Evolutionary conservation across 495 filamentous ascomycete genomes (phyloP).

Genomic region (Aspergillus ellipticus): DNA sequence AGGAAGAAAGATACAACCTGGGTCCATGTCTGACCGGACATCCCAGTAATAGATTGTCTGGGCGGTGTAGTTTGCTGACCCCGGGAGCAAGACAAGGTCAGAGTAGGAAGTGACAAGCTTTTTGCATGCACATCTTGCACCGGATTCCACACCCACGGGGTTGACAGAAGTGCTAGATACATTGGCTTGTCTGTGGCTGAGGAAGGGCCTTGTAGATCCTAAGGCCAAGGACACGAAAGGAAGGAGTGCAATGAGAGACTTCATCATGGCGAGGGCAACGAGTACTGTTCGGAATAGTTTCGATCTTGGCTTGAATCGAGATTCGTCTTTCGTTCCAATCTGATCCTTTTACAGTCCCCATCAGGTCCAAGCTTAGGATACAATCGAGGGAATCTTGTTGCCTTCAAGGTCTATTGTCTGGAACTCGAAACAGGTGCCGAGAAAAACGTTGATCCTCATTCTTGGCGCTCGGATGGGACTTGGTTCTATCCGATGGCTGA

Average conservation of each 20-base stretch:
- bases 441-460: background rate
- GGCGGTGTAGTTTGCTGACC: constrained; percentile 13
- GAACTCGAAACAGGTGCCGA: background rate
- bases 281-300: background rate
- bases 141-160: background rate
- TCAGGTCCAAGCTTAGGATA: background rate
- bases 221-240: background rate
- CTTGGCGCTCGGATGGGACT: no score
- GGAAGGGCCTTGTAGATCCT: background rate
- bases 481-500: background rate
- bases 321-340: background rate
- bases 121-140: constrained; percentile 19
- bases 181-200: background rate
- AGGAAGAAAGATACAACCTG: constrained; percentile 33
- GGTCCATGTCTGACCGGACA: constrained; percentile 25
- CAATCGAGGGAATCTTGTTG: background rate
- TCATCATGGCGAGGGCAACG: background rate
- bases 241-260: background rate
- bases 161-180: background rate
- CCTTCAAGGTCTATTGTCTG: background rate
- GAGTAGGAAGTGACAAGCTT: constrained; percentile 14
- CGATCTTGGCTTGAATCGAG: background rate
- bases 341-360: background rate
- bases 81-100: constrained; percentile 9
- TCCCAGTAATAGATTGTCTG: constrained; percentile 23